These are phyloP conservation scores for Tephrocybe rancida DNA, from an alignment of 768 basidiomycete genomes.

Conservation along the genomic window DNA sequence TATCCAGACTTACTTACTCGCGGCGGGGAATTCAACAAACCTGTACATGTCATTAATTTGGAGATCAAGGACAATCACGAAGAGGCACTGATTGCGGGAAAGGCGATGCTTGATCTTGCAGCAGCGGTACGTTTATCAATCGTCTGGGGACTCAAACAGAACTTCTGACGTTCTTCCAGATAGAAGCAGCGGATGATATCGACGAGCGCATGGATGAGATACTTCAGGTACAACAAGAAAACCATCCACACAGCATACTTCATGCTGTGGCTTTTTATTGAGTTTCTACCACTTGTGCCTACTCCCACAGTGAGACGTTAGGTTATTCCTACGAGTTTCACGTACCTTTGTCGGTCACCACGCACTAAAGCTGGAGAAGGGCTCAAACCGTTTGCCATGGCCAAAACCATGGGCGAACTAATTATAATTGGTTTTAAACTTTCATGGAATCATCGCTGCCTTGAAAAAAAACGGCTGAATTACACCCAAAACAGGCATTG, in stretches of 20 bases:
- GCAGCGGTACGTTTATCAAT: conserved; percentile 68
- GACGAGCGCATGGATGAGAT: conserved; percentile 92
- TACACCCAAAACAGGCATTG: too few relatives aligned
- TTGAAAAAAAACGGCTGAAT: too few relatives aligned
- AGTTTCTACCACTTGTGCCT: conserved; percentile 13
- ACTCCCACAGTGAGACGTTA: too few relatives aligned
- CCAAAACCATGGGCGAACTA: too few relatives aligned
- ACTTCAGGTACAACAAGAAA: conserved; percentile 81
- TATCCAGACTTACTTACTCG: conserved; percentile 78
- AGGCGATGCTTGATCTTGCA: conserved; percentile 91
- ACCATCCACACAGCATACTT: conserved; percentile 88
- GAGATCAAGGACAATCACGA: conserved; percentile 99
- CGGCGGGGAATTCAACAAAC: conserved; percentile 91
- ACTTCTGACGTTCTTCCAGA: conserved; percentile 47
- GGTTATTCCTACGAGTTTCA: not conserved
- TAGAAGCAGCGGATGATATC: conserved; percentile 83
- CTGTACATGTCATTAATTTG: conserved; percentile 95
- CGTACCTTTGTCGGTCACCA: too few relatives aligned
- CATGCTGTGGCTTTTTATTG: conserved; percentile 94
- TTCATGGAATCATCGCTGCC: too few relatives aligned
- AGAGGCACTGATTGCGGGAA: conserved; percentile 95
- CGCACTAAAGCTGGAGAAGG: too few relatives aligned
- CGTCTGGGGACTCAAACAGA: conserved; percentile 7
- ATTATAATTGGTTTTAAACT: too few relatives aligned
- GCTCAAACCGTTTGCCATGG: too few relatives aligned